Conservation (phyloP, 2,329 filamentous ascomycete genomes). For the Pseudogymnoascus sp. region DNA sequence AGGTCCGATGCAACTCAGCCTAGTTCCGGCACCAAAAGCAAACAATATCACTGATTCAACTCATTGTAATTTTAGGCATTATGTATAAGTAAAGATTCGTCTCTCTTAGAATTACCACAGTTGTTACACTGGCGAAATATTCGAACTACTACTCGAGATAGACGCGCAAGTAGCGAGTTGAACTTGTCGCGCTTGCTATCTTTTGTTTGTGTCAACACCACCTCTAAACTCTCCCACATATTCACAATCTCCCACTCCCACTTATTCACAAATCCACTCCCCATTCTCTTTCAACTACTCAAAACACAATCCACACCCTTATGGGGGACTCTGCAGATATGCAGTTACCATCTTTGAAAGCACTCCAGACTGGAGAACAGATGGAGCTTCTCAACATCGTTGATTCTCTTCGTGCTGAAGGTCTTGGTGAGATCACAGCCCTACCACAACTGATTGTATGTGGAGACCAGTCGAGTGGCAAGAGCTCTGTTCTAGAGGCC, state of each 20-base stretch:
- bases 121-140: neutral
- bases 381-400: conserved; percentile 47
- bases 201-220: neutral
- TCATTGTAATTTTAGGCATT: neutral
- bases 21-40: neutral
- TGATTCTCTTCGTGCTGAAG: conserved; percentile 38
- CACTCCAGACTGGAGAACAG: conserved; percentile 36
- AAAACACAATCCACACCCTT: neutral
- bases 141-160: neutral
- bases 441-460: conserved; percentile 38
- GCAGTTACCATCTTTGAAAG: conserved; percentile 13
- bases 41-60: neutral
- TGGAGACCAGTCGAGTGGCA: conserved; percentile 34
- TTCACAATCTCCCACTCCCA: neutral
- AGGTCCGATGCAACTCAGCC: neutral
- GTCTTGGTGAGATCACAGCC: conserved; percentile 15
- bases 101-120: neutral
- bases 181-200: neutral
- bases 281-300: neutral
- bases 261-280: neutral
- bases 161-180: neutral
- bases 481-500: conserved; percentile 28
- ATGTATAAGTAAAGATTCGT: neutral
- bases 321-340: conserved; percentile 12
- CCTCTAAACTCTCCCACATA: neutral